phyloP scores from a whole-genome alignment of 768 basidiomycete species.

The Pisolithus microcarpus region DNA sequence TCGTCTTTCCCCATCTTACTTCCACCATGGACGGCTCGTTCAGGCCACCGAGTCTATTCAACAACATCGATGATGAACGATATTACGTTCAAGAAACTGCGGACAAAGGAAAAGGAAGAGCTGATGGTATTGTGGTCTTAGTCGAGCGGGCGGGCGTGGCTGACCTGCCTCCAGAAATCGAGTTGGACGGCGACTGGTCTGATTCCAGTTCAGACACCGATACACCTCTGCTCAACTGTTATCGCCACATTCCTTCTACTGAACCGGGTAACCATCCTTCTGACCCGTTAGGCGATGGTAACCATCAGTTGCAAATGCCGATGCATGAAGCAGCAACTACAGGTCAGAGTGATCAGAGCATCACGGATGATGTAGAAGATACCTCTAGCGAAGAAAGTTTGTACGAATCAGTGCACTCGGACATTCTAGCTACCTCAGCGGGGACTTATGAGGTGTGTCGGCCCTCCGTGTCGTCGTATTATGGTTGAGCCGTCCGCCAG shows the following conservation, averaged over 20 bases:
- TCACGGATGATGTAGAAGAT: not conserved
- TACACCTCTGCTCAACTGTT: no score
- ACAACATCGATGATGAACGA: not conserved
- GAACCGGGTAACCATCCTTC: no score
- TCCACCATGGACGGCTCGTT: not conserved
- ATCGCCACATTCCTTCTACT: no score
- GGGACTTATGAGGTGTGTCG: not conserved
- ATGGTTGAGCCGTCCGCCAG: not conserved
- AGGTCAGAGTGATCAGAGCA: not conserved
- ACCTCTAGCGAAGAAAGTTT: not conserved
- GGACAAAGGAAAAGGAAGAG: not conserved
- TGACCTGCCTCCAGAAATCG: no score
- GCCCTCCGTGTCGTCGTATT: not conserved
- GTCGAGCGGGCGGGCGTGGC: no score
- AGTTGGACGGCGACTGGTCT: no score
- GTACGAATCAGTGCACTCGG: not conserved
- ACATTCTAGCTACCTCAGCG: not conserved
- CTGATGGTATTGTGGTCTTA: no score
- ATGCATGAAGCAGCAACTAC: no score
- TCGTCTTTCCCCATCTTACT: not conserved
- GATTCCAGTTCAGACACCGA: no score
- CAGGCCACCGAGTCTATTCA: not conserved
- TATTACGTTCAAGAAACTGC: not conserved
- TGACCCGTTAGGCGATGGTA: no score
- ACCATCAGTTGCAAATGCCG: no score